Evolutionary conservation across 208 protist genomes (phyloP).

Genomic region (Crithidia expoeki): DNA sequence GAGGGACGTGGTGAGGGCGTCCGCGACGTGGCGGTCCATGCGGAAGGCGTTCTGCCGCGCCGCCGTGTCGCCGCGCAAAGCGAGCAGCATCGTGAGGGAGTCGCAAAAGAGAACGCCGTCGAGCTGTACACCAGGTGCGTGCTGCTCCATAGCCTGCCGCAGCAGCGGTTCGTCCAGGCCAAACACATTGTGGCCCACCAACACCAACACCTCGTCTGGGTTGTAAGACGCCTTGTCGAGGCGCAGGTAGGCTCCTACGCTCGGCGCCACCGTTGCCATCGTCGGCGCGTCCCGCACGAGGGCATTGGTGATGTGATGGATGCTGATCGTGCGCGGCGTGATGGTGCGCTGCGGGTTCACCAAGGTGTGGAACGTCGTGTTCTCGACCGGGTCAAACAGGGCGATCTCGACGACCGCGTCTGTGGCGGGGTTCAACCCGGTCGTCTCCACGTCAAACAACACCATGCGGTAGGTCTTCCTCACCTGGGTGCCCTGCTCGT

Average conservation of each 20-base stretch:
- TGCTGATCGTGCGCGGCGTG: conserved; percentile 58
- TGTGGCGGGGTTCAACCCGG: conserved; percentile 76
- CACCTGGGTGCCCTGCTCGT: conserved; percentile 31
- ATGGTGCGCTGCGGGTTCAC: conserved; percentile 77
- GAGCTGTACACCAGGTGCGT: conserved; percentile 35
- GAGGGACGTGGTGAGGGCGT: conserved; percentile 67
- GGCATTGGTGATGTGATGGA: conserved; percentile 88
- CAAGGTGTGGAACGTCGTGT: conserved; percentile 74
- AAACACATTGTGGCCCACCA: conserved; percentile 89
- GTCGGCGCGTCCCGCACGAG: conserved; percentile 66
- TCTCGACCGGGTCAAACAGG: conserved; percentile 83
- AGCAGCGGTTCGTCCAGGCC: conserved; percentile 86
- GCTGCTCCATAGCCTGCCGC: conserved; percentile 56
- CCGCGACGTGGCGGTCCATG: conserved; percentile 48
- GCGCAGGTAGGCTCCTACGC: conserved; percentile 71
- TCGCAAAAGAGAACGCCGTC: conserved; percentile 87
- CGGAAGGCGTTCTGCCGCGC: conserved; percentile 8
- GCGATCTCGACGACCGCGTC: conserved; percentile 88
- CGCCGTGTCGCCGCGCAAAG: conserved; percentile 11
- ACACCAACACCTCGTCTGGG: conserved; percentile 63
- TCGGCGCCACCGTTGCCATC: conserved; percentile 52
- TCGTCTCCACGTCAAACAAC: conserved; percentile 89
- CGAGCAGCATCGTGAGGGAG: conserved; percentile 60
- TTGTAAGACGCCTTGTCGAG: conserved; percentile 45
- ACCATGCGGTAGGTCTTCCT: conserved; percentile 52